Evolutionary conservation across 768 basidiomycete genomes (phyloP).

Genomic region (Suillus weaverae): DNA sequence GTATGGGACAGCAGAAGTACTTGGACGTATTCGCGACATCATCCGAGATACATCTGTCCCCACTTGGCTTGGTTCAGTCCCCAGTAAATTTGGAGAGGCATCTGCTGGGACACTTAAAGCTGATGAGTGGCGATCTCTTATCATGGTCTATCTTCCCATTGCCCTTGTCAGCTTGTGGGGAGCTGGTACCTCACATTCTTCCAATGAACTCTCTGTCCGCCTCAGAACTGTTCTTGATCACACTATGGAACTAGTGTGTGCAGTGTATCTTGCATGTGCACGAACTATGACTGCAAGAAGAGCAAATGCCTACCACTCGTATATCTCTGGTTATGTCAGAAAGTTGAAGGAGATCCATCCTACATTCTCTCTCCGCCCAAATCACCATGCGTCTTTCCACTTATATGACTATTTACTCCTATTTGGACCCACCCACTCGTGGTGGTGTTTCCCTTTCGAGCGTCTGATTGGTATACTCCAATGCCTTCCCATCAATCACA

Average conservation of each 20-base stretch:
- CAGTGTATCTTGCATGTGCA: slow-evolving; percentile 21
- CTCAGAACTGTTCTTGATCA: slow-evolving; percentile 22
- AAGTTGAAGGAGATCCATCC: slow-evolving; percentile 24
- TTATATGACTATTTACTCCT: slow-evolving; percentile 32
- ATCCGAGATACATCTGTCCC: slow-evolving; percentile 10
- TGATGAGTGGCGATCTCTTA: slow-evolving; percentile 20
- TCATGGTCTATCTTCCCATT: slow-evolving; percentile 19
- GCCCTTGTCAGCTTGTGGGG: slow-evolving; percentile 22
- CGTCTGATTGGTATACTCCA: slow-evolving; percentile 39
- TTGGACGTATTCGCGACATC: slow-evolving; percentile 4
- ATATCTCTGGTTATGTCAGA: slow-evolving; percentile 19
- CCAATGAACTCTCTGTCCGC: not conserved
- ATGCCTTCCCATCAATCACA: slow-evolving; percentile 32
- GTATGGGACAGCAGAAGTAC: not conserved
- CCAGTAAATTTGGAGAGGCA: slow-evolving; percentile 18
- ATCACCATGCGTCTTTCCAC: slow-evolving; percentile 32
- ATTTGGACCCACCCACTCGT: slow-evolving; percentile 39
- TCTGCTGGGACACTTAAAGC: slow-evolving; percentile 18
- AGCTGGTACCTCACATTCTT: not conserved
- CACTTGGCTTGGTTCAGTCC: slow-evolving; percentile 18
- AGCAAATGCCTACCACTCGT: slow-evolving; percentile 11
- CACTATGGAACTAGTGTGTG: slow-evolving; percentile 31
- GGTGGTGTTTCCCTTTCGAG: slow-evolving; percentile 44
- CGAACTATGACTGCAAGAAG: slow-evolving; percentile 13
- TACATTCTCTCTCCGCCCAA: slow-evolving; percentile 15